Evolutionary conservation across 2,329 filamentous ascomycete genomes (phyloP).

Genomic region (Ascocoryne sarcoides): DNA sequence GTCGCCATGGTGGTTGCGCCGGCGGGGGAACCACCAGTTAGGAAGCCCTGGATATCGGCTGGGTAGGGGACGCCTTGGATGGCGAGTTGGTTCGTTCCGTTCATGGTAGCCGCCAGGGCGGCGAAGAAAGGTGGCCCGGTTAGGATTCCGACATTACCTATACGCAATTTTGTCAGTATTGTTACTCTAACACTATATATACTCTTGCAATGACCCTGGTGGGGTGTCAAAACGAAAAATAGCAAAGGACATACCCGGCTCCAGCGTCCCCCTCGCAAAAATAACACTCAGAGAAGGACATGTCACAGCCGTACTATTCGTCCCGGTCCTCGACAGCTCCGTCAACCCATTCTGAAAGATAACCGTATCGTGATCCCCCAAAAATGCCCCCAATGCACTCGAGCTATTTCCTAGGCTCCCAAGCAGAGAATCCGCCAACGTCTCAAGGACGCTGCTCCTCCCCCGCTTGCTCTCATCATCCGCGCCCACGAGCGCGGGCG

Average conservation of each 20-base stretch:
- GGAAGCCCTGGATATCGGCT: conserved; percentile 37
- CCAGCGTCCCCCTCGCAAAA: conserved; percentile 21
- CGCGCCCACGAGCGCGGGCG: too few relatives aligned
- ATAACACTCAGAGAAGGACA: conserved; percentile 23
- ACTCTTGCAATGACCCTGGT: neutral
- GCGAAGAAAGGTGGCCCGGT: conserved; percentile 23
- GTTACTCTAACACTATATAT: neutral
- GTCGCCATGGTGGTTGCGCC: conserved; percentile 36
- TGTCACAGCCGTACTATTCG: too few relatives aligned
- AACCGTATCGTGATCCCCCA: conserved; percentile 9
- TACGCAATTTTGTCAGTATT: neutral
- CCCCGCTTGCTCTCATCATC: too few relatives aligned
- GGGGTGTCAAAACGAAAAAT: neutral
- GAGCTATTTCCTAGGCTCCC: conserved; percentile 5
- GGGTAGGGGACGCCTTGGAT: conserved; percentile 47
- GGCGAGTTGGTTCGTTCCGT: conserved; percentile 37
- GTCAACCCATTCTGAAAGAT: conserved; percentile 16
- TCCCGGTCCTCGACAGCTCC: conserved; percentile 14
- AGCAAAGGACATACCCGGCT: conserved; percentile 16
- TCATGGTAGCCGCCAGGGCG: conserved; percentile 14
- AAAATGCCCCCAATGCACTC: conserved; percentile 7
- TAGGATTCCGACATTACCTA: conserved; percentile 24
- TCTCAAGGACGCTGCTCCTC: too few relatives aligned
- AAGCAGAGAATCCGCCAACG: too few relatives aligned
- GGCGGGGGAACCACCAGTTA: conserved; percentile 35